Conservation (phyloP, 2,329 filamentous ascomycete species). For the Fusarium coffeatum region DNA sequence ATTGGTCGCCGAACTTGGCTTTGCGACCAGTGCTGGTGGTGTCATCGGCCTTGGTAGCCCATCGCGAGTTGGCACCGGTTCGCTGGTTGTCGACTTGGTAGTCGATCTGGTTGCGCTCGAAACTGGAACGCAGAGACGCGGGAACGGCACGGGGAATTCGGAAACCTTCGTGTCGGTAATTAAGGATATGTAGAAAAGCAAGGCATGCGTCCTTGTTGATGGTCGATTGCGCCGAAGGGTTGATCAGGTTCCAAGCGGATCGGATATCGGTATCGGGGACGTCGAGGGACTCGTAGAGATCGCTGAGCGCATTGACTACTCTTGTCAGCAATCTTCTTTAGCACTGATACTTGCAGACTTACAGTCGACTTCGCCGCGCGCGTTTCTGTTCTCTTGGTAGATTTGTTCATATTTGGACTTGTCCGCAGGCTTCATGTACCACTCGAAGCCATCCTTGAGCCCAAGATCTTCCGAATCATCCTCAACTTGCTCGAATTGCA, state of each 20-base stretch:
- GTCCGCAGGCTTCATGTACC: conserved; percentile 96
- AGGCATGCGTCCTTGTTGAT: conserved; percentile 96
- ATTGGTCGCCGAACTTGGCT: conserved; percentile 97
- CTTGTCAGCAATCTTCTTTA: conserved; percentile 21
- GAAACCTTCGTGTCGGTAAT: conserved; percentile 94
- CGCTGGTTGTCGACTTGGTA: conserved; percentile 87
- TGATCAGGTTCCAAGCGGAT: conserved; percentile 96
- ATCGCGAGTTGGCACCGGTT: conserved; percentile 73
- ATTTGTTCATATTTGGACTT: conserved; percentile 97
- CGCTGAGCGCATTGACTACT: conserved; percentile 79
- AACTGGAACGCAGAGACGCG: conserved; percentile 87
- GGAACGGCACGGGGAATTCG: conserved; percentile 93
- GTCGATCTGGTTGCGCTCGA: conserved; percentile 96
- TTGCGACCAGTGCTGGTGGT: conserved; percentile 88
- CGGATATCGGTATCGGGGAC: conserved; percentile 83
- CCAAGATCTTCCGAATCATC: conserved; percentile 85
- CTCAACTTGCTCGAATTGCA: conserved; percentile 86
- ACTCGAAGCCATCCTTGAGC: conserved; percentile 96
- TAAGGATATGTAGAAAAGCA: conserved; percentile 96
- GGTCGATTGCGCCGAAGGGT: conserved; percentile 82
- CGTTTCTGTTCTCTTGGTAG: conserved; percentile 90
- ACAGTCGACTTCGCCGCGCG: conserved; percentile 86
- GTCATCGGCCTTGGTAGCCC: conserved; percentile 83
- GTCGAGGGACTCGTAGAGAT: conserved; percentile 85
- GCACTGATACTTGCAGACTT: conserved; percentile 49